phyloP scores from a whole-genome alignment of 345 rosid species.

The Eucalyptus cloeziana region DNA sequence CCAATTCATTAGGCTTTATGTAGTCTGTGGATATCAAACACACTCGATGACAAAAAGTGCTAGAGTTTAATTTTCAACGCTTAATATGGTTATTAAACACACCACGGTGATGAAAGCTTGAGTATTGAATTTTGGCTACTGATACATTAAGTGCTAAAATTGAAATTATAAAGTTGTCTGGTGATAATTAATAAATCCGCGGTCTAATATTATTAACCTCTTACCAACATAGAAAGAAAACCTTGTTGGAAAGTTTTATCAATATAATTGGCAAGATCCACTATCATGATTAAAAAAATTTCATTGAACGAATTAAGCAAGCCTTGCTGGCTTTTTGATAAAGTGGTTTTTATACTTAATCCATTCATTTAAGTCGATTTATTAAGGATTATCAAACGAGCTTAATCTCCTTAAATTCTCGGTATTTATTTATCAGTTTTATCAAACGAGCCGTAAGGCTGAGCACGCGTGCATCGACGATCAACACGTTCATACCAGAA shows the following conservation, averaged over 20 bases:
- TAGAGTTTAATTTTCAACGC: neutral
- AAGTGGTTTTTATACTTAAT: neutral
- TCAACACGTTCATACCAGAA: neutral
- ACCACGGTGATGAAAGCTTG: rapidly evolving
- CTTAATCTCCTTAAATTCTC: neutral
- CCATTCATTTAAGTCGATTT: neutral
- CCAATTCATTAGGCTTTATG: neutral
- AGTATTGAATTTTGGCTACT: neutral
- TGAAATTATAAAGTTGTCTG: neutral
- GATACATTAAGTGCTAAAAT: neutral
- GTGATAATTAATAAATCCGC: neutral
- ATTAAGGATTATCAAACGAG: neutral
- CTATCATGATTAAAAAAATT: rapidly evolving
- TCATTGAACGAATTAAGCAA: neutral
- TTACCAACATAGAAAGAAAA: neutral
- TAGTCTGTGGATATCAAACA: neutral
- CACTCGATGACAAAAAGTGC: neutral
- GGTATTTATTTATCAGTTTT: neutral
- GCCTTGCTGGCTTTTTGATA: neutral
- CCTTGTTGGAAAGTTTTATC: neutral
- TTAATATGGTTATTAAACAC: neutral
- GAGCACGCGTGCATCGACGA: neutral
- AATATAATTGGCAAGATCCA: neutral
- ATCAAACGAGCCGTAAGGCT: neutral
- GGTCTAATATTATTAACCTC: neutral